Evolutionary conservation across 352 stramenopile genomes (phyloP).

Genomic region (Phytophthora agathidicida): DNA sequence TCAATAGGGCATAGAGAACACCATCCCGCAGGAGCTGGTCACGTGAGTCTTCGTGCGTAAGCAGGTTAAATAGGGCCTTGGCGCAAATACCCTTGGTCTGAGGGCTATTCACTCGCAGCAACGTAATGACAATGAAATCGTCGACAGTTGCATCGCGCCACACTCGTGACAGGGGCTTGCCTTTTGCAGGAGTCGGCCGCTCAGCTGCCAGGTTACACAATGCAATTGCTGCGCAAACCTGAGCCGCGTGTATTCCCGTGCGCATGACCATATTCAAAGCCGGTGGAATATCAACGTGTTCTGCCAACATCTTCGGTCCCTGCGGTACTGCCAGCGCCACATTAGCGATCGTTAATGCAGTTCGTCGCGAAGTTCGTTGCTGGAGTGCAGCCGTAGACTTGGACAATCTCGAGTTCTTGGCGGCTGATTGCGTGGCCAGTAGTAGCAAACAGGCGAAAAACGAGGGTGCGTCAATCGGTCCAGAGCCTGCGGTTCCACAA

Average conservation of each 20-base stretch:
- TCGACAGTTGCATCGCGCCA: slow-evolving; percentile 76
- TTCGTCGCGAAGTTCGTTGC: slow-evolving; percentile 65
- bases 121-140: slow-evolving; percentile 89
- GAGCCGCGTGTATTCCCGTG: slow-evolving; percentile 79
- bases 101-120: slow-evolving; percentile 84
- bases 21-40: slow-evolving; percentile 78
- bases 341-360: slow-evolving; percentile 65
- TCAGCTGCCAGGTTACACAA: slow-evolving; percentile 87
- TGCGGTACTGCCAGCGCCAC: slow-evolving; percentile 50
- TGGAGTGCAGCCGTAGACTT: slow-evolving; percentile 47
- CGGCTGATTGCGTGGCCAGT: slow-evolving; percentile 55
- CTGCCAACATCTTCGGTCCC: slow-evolving; percentile 53
- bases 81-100: slow-evolving; percentile 86
- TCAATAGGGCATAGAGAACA: slow-evolving; percentile 85
- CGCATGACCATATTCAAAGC: slow-evolving; percentile 87
- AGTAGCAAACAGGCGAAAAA: slow-evolving; percentile 71
- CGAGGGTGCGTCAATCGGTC: slow-evolving; percentile 37
- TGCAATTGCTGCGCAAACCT: slow-evolving; percentile 83
- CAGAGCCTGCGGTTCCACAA: slow-evolving; percentile 30
- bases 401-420: slow-evolving; percentile 64
- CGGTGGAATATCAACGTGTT: slow-evolving; percentile 57
- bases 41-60: slow-evolving; percentile 79
- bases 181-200: slow-evolving; percentile 28
- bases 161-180: slow-evolving; percentile 31
- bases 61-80: slow-evolving; percentile 86